A percentile compares a stretch with the other conserved stretches of the same genome.
Conservation (phyloP, 2,329 filamentous ascomycete species). For the Pseudogymnoascus sp. region DNA sequence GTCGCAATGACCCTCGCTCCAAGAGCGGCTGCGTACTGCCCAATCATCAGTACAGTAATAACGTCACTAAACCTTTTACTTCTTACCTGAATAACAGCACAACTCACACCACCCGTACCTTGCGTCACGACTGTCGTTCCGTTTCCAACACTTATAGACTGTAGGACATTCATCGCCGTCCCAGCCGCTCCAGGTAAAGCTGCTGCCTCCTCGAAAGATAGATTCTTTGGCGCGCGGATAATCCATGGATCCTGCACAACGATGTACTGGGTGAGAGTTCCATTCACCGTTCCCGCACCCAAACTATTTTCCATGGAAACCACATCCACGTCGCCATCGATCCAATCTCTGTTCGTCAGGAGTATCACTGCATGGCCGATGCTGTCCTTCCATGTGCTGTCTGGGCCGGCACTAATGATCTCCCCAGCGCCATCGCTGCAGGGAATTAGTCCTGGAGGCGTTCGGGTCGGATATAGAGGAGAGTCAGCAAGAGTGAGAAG, state of each 20-base stretch:
- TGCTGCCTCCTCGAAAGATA: conserved; percentile 36
- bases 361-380: conserved; percentile 16
- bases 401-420: conserved; percentile 30
- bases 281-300: conserved; percentile 26
- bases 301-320: conserved; percentile 24
- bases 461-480: conserved; percentile 13
- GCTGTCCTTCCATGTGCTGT: background rate
- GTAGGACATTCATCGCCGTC: conserved; percentile 46
- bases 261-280: conserved; percentile 25
- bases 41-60: background rate
- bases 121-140: conserved; percentile 32
- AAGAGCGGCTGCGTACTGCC: background rate
- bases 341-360: conserved; percentile 32
- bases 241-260: conserved; percentile 35
- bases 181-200: conserved; percentile 42
- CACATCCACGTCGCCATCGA: conserved; percentile 39
- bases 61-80: background rate
- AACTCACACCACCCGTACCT: conserved; percentile 34
- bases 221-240: conserved; percentile 34
- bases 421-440: conserved; percentile 43
- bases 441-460: conserved; percentile 9
- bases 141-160: conserved; percentile 32
- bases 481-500: conserved; percentile 15
- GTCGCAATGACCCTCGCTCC: conserved; percentile 16
- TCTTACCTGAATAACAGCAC: conserved; percentile 29